Conservation (phyloP, 768 basidiomycete genomes). For the Crucibulum laeve region DNA sequence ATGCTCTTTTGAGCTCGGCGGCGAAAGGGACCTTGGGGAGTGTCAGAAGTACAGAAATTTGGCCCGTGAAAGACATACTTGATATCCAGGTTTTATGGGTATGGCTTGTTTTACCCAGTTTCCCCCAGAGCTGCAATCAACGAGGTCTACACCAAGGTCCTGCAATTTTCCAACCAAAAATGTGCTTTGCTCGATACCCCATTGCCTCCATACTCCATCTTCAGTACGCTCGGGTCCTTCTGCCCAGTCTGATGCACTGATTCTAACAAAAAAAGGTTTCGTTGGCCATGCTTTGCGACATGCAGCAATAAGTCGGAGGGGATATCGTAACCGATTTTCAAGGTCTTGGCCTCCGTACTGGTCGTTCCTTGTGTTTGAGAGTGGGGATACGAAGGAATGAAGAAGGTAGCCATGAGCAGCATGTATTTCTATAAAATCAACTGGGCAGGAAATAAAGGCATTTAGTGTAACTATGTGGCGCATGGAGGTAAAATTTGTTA, state of each 20-base stretch:
- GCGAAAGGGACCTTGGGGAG: slow-evolving; percentile 63
- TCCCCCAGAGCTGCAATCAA: slow-evolving; percentile 70
- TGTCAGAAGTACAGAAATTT: too few relatives aligned
- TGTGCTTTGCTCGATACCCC: slow-evolving; percentile 78
- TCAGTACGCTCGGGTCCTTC: slow-evolving; percentile 50
- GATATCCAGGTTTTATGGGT: slow-evolving; percentile 50
- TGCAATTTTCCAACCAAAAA: slow-evolving; percentile 51
- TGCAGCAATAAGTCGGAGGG: slow-evolving; percentile 50
- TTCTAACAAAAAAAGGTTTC: slow-evolving; percentile 69
- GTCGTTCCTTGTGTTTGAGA: slow-evolving; percentile 72
- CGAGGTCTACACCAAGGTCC: slow-evolving; percentile 66
- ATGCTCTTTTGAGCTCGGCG: slow-evolving; percentile 54
- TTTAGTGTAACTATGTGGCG: not conserved
- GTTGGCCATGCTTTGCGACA: slow-evolving; percentile 54
- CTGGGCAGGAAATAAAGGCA: slow-evolving; percentile 21
- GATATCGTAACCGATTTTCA: slow-evolving; percentile 68
- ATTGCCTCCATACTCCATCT: slow-evolving; percentile 55
- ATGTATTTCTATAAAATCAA: slow-evolving; percentile 72
- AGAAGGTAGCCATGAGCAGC: slow-evolving; percentile 70
- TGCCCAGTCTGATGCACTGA: slow-evolving; percentile 68
- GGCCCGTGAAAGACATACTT: slow-evolving; percentile 47
- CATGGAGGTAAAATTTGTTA: slow-evolving; percentile 20
- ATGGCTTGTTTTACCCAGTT: slow-evolving; percentile 63
- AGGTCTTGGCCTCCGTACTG: slow-evolving; percentile 64
- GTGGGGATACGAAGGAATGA: slow-evolving; percentile 65